Percentiles rank a stretch among this genome's conserved stretches.
phyloP scores from a whole-genome alignment of 148 eudicot species.

The Limonium bicolor region DNA sequence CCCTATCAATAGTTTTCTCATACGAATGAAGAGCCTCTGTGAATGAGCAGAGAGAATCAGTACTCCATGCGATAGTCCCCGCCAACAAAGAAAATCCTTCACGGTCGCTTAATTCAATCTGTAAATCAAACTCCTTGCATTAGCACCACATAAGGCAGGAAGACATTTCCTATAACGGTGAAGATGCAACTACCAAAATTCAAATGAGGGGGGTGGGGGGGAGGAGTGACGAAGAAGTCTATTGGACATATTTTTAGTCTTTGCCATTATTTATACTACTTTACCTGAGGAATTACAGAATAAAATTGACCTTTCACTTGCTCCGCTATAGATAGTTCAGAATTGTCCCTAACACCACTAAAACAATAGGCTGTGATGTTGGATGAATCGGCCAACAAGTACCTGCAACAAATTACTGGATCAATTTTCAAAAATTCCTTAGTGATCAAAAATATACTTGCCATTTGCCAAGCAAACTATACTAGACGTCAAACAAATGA shows the following conservation, averaged over 20 bases:
- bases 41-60: slow-evolving; percentile 28
- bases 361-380: slow-evolving; percentile 64
- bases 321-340: slow-evolving; percentile 31
- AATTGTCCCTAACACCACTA: slow-evolving; percentile 32
- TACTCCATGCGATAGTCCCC: slow-evolving; percentile 78
- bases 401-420: slow-evolving; percentile 39
- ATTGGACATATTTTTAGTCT: too few species aligned
- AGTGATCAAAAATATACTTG: not conserved
- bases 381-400: slow-evolving; percentile 41
- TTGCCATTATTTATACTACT: slow-evolving; percentile 12
- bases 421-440: slow-evolving; percentile 7
- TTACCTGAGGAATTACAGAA: slow-evolving; percentile 82
- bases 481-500: not conserved
- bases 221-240: too few species aligned
- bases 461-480: not conserved
- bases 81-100: slow-evolving; percentile 47
- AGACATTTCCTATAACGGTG: too few species aligned
- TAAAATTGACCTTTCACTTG: slow-evolving; percentile 42
- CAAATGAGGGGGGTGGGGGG: too few species aligned
- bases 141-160: too few species aligned
- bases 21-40: slow-evolving; percentile 46
- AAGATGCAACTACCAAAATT: too few species aligned
- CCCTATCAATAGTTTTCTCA: slow-evolving; percentile 53
- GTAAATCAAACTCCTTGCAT: slow-evolving; percentile 17
- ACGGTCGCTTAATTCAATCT: slow-evolving; percentile 82